Percentiles rank a stretch among this genome's conserved stretches.
These are phyloP conservation scores for Acacia concinna DNA, from an alignment of 331 rosid genomes.

Conservation along the genomic window DNA sequence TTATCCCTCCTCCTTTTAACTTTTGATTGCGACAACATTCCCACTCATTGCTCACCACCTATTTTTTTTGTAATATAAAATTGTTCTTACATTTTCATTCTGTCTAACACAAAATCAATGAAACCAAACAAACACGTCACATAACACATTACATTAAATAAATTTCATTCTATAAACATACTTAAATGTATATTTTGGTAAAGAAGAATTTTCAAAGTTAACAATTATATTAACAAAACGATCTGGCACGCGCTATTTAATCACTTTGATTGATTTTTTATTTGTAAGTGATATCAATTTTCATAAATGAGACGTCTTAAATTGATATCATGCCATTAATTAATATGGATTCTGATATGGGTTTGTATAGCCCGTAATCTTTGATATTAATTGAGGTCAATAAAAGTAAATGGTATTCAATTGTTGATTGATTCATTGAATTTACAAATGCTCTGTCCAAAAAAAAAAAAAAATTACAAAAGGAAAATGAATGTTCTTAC, in stretches of 20 bases:
- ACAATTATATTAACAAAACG: background rate
- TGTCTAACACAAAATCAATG: too few relatives aligned
- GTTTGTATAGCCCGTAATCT: background rate
- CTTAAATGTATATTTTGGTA: background rate
- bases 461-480: too few relatives aligned
- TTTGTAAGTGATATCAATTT: background rate
- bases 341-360: background rate
- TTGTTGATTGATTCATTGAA: too few relatives aligned
- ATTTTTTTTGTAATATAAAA: too few relatives aligned
- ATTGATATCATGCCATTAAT: background rate
- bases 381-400: background rate
- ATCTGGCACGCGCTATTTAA: background rate
- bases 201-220: too few relatives aligned
- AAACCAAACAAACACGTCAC: too few relatives aligned
- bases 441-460: too few relatives aligned
- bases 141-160: too few relatives aligned
- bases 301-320: background rate
- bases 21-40: background rate
- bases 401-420: background rate
- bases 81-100: too few relatives aligned
- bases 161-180: too few relatives aligned
- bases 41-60: background rate
- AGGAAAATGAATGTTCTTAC: background rate
- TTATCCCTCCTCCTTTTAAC: background rate
- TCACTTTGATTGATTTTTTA: too few relatives aligned